Conservation (phyloP, 208 protist species). For the Wallacemonas collosoma region DNA sequence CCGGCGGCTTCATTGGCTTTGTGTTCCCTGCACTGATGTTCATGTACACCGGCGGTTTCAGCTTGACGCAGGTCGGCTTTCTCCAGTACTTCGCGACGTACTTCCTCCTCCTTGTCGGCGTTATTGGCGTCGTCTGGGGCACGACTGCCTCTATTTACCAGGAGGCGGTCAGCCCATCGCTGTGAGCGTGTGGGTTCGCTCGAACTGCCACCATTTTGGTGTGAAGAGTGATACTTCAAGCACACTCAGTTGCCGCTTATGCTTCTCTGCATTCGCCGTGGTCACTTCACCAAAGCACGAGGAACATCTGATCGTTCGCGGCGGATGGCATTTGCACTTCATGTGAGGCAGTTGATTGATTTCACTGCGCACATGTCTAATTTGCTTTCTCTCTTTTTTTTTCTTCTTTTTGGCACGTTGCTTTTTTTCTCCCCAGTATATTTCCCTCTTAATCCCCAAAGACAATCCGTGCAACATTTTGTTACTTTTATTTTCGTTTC, state of each 20-base stretch:
- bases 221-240: not conserved
- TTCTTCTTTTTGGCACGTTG: not conserved
- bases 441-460: not conserved
- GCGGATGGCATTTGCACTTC: too few relatives aligned
- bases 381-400: not conserved
- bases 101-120: constrained; percentile 56
- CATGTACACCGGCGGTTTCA: constrained; percentile 69
- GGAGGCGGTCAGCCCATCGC: constrained; percentile 19
- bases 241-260: not conserved
- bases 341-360: not conserved
- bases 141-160: constrained; percentile 63
- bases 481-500: not conserved
- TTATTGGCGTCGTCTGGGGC: constrained; percentile 70
- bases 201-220: not conserved
- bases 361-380: not conserved
- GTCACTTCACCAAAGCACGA: too few relatives aligned
- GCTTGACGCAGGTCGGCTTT: constrained; percentile 16
- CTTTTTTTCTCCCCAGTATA: not conserved
- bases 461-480: not conserved
- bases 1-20: constrained; percentile 71
- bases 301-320: too few relatives aligned
- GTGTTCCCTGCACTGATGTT: constrained; percentile 54
- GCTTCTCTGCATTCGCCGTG: too few relatives aligned
- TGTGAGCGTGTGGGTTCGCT: not conserved
- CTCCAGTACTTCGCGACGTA: constrained; percentile 13